Conservation (phyloP, 768 basidiomycete genomes). For the Tylopilus balloui region DNA sequence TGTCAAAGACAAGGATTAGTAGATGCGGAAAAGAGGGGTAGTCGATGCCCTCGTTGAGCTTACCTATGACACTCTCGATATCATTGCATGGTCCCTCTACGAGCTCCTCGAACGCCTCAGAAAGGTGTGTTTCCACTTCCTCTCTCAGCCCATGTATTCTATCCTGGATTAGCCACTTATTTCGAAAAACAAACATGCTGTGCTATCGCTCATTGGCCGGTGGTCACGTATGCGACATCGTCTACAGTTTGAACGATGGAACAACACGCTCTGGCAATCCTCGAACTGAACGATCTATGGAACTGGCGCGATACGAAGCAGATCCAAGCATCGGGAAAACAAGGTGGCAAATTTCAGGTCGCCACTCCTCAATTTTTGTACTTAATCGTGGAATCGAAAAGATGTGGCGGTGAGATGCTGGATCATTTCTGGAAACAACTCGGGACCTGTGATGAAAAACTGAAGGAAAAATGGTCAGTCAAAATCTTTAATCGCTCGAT, state of each 20-base stretch:
- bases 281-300: neutral
- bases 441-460: neutral
- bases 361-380: neutral
- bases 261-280: conserved; percentile 1
- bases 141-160: too few relatives aligned
- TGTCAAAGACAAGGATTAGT: too few relatives aligned
- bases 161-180: too few relatives aligned
- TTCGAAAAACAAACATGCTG: too few relatives aligned
- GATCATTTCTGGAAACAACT: conserved; percentile 3
- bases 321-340: neutral
- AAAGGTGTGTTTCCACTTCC: conserved; percentile 47
- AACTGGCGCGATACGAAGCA: neutral
- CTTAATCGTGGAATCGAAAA: conserved; percentile 1
- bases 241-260: too few relatives aligned
- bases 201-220: too few relatives aligned
- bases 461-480: conserved; percentile 1
- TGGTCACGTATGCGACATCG: too few relatives aligned
- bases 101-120: conserved; percentile 74
- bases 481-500: neutral
- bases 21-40: too few relatives aligned
- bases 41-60: conserved; percentile 79
- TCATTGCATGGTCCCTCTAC: conserved; percentile 73
- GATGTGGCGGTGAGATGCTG: neutral
- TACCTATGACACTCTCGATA: conserved; percentile 69
- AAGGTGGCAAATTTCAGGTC: neutral